phyloP scores from a whole-genome alignment of 2,329 filamentous ascomycete species.

The Talaromyces sp. region DNA sequence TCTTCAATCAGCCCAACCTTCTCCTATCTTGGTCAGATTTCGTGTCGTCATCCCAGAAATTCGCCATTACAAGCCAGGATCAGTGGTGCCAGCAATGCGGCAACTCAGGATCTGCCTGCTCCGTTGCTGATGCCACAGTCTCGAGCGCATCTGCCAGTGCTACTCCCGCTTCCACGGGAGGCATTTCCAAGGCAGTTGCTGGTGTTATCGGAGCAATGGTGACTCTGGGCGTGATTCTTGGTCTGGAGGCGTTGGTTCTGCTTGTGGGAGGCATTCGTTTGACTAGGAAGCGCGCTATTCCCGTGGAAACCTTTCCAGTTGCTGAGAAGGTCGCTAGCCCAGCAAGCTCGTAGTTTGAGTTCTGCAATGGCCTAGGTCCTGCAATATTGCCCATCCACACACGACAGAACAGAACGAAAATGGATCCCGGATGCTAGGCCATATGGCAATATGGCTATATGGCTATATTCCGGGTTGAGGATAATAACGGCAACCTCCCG shows the following conservation, averaged over 20 bases:
- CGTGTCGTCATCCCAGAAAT: conserved; percentile 55
- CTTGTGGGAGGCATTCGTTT: conserved; percentile 54
- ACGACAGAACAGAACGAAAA: too few species aligned
- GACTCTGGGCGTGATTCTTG: conserved; percentile 58
- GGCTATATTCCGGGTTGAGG: too few species aligned
- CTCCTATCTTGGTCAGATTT: conserved; percentile 67
- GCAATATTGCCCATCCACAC: too few species aligned
- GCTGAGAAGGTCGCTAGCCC: background rate
- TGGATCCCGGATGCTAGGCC: too few species aligned
- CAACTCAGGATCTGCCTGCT: conserved; percentile 60
- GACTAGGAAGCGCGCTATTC: conserved; percentile 45
- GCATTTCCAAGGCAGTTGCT: conserved; percentile 65
- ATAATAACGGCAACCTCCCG: too few species aligned
- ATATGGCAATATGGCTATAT: too few species aligned
- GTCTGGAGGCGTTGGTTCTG: conserved; percentile 50
- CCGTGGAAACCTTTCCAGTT: background rate
- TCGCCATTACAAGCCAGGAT: conserved; percentile 60
- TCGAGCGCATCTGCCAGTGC: conserved; percentile 15
- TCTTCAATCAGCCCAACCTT: conserved; percentile 54
- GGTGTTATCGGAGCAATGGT: conserved; percentile 74
- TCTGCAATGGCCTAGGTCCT: too few species aligned
- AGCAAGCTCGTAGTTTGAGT: too few species aligned
- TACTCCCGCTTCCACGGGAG: conserved; percentile 22
- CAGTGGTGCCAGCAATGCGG: conserved; percentile 73
- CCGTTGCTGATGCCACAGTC: background rate